Base-by-base conservation (phyloP, 805 yeast genomes). In the Ogataea methylovora region DNA sequence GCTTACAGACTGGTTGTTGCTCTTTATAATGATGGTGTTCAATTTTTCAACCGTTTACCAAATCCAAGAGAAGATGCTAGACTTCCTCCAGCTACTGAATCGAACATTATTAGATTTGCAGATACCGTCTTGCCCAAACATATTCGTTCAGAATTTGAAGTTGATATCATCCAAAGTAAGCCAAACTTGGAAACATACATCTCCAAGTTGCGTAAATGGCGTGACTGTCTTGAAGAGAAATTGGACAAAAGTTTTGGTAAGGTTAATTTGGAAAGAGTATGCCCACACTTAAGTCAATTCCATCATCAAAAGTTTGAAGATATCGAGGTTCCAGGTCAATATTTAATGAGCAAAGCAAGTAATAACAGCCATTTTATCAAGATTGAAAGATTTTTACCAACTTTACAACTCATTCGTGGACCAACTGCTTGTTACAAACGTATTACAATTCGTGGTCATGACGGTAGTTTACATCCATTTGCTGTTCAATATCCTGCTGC, bases 241-340 rank as follows among this genome's bases (percentile, higher is more conserved):
- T 69, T 92, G 40, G 97, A 92, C 54, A 71, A 95, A 43, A 72
- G 94, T 38, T 80, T 86, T 37, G 73, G 79, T 20, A 74, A 76
- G 46, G 83, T 87, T 32, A 83, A 87, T 46, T 60, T 92, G 42
- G 98, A 92, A 59, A 77, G 87, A 37, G 68, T 92, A 42, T 87
- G 97, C 49, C 96, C 97, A 12, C 97, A 90, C 48, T 67, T 92
- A 56, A 82, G 94, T 54, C 96, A 88, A 54, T 92, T 94, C 75
- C 98, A 92, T 60, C 95, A 92, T 56, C 97, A 92, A 56, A 90
- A 87, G 60, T 92, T 92, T 53, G 99, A 92, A 56, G 98, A 92
- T 32, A 85, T 92, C 38, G 98, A 92, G 56, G 79, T 92, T 38
- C 98, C 98, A 0, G 98, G 99, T 2, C 99, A 92, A 54, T 92